Percentiles rank a stretch among this genome's conserved stretches.
These are phyloP conservation scores for Colletotrichum spinosum DNA, from an alignment of 2,329 filamentous ascomycete genomes.

Conservation along the genomic window DNA sequence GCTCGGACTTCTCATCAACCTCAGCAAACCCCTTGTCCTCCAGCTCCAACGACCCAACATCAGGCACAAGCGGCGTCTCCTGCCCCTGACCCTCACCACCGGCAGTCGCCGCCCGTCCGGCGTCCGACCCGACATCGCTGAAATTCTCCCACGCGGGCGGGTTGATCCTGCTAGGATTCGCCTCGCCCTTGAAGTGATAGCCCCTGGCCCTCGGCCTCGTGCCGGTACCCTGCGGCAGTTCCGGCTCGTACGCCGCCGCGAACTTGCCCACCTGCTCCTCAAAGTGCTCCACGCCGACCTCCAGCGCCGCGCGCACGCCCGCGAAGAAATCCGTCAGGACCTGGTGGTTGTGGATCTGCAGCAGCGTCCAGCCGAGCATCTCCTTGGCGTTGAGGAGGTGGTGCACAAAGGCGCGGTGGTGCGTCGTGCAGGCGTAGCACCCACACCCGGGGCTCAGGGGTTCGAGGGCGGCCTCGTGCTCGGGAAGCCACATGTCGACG, in stretches of 20 bases:
- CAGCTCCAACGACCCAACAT: conserved; percentile 60
- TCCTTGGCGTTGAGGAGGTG: conserved; percentile 92
- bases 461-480: conserved; percentile 70
- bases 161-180: conserved; percentile 75
- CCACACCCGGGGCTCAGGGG: conserved; percentile 74
- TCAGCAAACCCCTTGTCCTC: conserved; percentile 66
- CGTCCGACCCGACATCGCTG: conserved; percentile 35
- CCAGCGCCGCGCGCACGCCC: conserved; percentile 74
- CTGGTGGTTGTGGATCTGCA: conserved; percentile 92
- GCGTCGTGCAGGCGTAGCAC: conserved; percentile 86
- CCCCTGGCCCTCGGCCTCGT: conserved; percentile 83
- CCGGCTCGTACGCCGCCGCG: conserved; percentile 69
- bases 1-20: conserved; percentile 45
- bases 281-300: conserved; percentile 69
- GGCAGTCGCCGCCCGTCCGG: conserved; percentile 42
- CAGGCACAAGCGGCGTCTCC: conserved; percentile 62
- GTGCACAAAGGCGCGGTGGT: conserved; percentile 88
- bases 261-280: conserved; percentile 61
- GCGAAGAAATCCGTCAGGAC: conserved; percentile 79
- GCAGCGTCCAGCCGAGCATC: conserved; percentile 94
- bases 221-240: conserved; percentile 80
- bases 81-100: conserved; percentile 59
- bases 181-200: conserved; percentile 82
- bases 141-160: conserved; percentile 74
- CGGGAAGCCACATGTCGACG: conserved; percentile 79